Evolutionary conservation across 257 asterid genomes (phyloP).

Genomic region (Nicotiana sylvestris): DNA sequence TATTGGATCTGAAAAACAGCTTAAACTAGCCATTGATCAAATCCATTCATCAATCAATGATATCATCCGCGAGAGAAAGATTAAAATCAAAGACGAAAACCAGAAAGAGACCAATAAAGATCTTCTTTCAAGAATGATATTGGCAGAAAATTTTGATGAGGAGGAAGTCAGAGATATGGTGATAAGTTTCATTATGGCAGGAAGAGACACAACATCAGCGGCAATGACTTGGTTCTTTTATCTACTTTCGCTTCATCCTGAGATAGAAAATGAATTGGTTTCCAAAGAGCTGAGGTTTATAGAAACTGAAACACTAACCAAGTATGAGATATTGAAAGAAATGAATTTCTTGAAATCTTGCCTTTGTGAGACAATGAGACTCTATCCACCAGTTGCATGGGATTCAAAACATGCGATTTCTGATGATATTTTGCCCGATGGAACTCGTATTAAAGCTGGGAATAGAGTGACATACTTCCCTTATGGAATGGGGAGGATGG

Average conservation of each 20-base stretch:
- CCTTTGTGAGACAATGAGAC: conserved; percentile 57
- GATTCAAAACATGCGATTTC: conserved; percentile 48
- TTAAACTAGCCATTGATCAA: conserved; percentile 34
- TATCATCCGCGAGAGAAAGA: conserved; percentile 30
- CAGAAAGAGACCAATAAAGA: conserved; percentile 10
- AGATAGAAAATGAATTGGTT: conserved; percentile 30
- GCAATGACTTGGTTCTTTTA: conserved; percentile 75
- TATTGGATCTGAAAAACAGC: conserved; percentile 42
- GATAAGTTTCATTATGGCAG: conserved; percentile 67
- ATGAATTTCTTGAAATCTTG: conserved; percentile 49
- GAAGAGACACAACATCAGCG: conserved; percentile 63
- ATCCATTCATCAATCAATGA: conserved; percentile 35
- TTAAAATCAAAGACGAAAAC: background rate
- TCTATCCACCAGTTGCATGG: conserved; percentile 68
- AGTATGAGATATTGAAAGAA: conserved; percentile 24
- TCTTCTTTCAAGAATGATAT: conserved; percentile 39
- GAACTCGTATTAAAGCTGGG: conserved; percentile 38
- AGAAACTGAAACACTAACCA: background rate
- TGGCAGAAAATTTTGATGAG: conserved; percentile 28
- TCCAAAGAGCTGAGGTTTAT: conserved; percentile 26
- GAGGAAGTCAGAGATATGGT: conserved; percentile 40
- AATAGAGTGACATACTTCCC: conserved; percentile 74
- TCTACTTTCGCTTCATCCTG: conserved; percentile 36
- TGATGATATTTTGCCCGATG: conserved; percentile 45
- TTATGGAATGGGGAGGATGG: conserved; percentile 82